A percentile compares a stretch with the other conserved stretches of the same genome.
Evolutionary conservation across 169 alveolate species (phyloP).

Genomic region (Eimeria praecox): DNA sequence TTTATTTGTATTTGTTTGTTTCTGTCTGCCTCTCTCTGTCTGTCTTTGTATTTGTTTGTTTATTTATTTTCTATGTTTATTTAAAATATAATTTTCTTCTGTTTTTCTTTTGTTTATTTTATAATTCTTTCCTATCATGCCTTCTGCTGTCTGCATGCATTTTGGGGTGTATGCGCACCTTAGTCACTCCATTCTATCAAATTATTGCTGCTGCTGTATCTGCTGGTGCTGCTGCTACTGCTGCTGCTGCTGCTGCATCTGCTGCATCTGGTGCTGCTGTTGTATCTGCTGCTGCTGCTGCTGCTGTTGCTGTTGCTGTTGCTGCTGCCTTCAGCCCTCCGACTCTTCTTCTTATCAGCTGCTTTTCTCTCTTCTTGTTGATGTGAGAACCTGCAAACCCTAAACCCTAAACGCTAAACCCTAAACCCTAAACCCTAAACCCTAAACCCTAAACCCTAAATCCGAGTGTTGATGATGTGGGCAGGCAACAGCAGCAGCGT

Average conservation of each 20-base stretch:
- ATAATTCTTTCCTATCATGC: too few species aligned
- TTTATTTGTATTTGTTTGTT: neutral
- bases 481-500: neutral
- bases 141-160: neutral
- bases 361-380: neutral
- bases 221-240: neutral
- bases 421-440: slow-evolving; percentile 27
- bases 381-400: slow-evolving; percentile 7
- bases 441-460: neutral
- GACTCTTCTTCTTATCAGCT: neutral
- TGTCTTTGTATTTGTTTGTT: neutral
- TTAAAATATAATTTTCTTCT: too few species aligned
- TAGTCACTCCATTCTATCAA: neutral
- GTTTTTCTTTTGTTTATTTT: neutral
- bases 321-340: slow-evolving; percentile 14
- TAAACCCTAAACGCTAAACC: slow-evolving; percentile 22
- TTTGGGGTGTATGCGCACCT: neutral
- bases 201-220: slow-evolving; percentile 30
- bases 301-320: slow-evolving; percentile 8
- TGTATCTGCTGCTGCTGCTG: neutral
- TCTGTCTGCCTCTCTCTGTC: neutral
- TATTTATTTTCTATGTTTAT: neutral
- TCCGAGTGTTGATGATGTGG: neutral
- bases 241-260: neutral
- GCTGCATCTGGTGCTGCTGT: neutral